A percentile compares a stretch with the other conserved stretches of the same genome.
phyloP scores from a whole-genome alignment of 2,329 filamentous ascomycete species.

The Escovopsis sp. region DNA sequence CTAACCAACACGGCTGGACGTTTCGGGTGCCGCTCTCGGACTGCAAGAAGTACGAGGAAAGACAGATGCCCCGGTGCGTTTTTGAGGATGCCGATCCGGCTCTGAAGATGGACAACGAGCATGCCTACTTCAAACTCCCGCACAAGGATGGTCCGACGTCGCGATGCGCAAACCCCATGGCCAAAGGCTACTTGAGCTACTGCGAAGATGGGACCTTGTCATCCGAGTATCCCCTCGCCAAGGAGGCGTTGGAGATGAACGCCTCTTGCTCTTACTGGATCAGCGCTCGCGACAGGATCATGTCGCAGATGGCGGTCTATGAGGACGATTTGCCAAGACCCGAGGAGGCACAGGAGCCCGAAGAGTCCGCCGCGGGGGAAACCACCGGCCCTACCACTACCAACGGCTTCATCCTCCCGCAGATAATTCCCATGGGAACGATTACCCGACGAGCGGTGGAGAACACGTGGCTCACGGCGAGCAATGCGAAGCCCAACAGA shows the following conservation, averaged over 20 bases:
- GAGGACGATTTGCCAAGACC: constrained; percentile 38
- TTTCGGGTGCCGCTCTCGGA: constrained; percentile 59
- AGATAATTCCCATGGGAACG: constrained; percentile 96
- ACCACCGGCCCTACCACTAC: constrained; percentile 3
- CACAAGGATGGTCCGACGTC: constrained; percentile 87
- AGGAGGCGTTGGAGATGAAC: constrained; percentile 95
- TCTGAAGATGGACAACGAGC: constrained; percentile 50
- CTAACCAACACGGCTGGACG: constrained; percentile 83
- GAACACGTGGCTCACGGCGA: constrained; percentile 96
- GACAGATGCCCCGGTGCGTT: constrained; percentile 59
- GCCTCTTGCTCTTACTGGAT: constrained; percentile 99
- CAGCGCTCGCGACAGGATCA: constrained; percentile 83
- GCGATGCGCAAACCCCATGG: constrained; percentile 73
- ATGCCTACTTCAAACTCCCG: constrained; percentile 80
- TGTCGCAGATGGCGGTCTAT: constrained; percentile 89
- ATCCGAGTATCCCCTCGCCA: constrained; percentile 80
- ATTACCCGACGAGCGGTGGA: constrained; percentile 89
- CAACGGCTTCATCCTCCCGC: constrained; percentile 74
- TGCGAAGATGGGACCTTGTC: constrained; percentile 82
- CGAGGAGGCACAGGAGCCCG: constrained; percentile 3
- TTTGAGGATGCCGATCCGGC: constrained; percentile 56
- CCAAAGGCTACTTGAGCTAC: constrained; percentile 79
- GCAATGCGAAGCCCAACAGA: constrained; percentile 90
- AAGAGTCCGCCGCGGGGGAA: constrained; percentile 4
- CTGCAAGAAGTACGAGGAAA: constrained; percentile 47